Conservation (phyloP, 164 flowering plant genomes). For the Euptelea pleiosperma region DNA sequence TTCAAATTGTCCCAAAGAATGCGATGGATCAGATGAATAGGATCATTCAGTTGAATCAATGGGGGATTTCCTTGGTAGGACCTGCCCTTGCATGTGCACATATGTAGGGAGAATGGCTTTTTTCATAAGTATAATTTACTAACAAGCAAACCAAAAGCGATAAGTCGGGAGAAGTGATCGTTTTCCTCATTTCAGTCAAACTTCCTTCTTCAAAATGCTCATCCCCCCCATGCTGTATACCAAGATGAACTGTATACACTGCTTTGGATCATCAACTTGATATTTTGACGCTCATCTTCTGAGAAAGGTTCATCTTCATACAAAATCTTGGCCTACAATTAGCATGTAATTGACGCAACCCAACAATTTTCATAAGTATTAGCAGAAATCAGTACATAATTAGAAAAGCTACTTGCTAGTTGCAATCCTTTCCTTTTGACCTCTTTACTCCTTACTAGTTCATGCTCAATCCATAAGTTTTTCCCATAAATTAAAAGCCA, state of each 20-base stretch:
- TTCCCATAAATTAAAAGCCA: background rate
- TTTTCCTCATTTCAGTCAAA: slow-evolving; percentile 31
- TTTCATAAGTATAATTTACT: too few species aligned
- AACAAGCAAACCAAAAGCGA: too few species aligned
- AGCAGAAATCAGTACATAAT: too few species aligned
- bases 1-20: too few species aligned
- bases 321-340: slow-evolving; percentile 80
- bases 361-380: background rate
- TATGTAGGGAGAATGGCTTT: too few species aligned
- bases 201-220: slow-evolving; percentile 91
- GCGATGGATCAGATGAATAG: too few species aligned
- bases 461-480: background rate
- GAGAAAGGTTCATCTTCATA: slow-evolving; percentile 69
- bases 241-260: slow-evolving; percentile 83
- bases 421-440: background rate
- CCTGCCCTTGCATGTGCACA: too few species aligned
- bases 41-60: too few species aligned
- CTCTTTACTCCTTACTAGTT: background rate
- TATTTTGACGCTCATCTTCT: slow-evolving; percentile 71
- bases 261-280: slow-evolving; percentile 76
- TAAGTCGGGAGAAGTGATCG: too few species aligned
- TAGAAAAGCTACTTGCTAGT: background rate
- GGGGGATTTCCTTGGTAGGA: too few species aligned
- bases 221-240: slow-evolving; percentile 90
- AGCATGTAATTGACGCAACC: background rate